These are phyloP conservation scores for Paramecium pentaurelia DNA, from an alignment of 73 alveolate species.

Conservation along the genomic window DNA sequence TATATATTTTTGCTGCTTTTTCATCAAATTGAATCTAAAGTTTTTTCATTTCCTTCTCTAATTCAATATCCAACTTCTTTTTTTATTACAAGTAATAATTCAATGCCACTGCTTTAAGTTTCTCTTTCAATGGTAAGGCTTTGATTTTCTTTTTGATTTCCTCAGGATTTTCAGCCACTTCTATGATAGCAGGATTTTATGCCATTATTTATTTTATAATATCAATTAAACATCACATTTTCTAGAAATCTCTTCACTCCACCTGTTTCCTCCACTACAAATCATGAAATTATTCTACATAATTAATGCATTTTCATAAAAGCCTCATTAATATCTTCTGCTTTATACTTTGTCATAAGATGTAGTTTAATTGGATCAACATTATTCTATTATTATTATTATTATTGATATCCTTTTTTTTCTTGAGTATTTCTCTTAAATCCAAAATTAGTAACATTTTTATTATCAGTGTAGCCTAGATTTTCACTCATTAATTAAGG, in stretches of 20 bases:
- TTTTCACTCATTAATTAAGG: not conserved
- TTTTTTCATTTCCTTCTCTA: slow-evolving; percentile 54
- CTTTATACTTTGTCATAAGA: not conserved
- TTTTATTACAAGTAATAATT: slow-evolving; percentile 42
- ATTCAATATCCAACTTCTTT: slow-evolving; percentile 49
- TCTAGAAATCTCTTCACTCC: not conserved
- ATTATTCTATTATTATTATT: not conserved
- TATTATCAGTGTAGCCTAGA: not conserved
- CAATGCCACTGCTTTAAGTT: slow-evolving; percentile 58
- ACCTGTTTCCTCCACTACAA: not conserved
- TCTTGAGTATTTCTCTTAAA: too few species aligned
- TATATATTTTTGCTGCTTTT: slow-evolving; percentile 42
- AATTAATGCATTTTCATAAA: not conserved
- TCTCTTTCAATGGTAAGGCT: slow-evolving; percentile 47
- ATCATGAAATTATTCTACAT: not conserved
- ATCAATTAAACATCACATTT: not conserved
- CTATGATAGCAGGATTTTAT: slow-evolving; percentile 32
- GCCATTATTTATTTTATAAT: slow-evolving; percentile 11
- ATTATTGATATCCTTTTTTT: not conserved
- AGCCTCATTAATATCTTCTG: not conserved
- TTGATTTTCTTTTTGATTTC: slow-evolving; percentile 41
- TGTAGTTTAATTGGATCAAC: not conserved
- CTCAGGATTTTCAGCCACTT: slow-evolving; percentile 29
- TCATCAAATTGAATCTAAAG: slow-evolving; percentile 46
- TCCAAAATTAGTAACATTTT: too few species aligned